These are phyloP conservation scores for Cicer cuneatum DNA, from an alignment of 306 rosid genomes.

Conservation along the genomic window DNA sequence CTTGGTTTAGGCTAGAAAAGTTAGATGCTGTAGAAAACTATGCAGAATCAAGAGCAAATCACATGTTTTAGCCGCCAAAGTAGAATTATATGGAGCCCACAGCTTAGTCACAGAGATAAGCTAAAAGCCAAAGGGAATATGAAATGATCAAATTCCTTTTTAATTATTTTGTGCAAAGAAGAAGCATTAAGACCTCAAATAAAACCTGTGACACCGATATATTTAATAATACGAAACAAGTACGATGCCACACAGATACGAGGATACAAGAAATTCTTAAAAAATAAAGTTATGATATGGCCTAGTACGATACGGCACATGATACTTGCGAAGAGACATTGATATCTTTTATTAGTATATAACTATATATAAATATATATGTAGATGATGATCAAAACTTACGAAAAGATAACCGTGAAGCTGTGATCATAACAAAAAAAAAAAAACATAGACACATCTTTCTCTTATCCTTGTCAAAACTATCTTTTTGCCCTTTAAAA, in stretches of 20 bases:
- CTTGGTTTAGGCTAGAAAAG: constrained; percentile 4
- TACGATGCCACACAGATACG: not conserved
- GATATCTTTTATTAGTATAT: not conserved
- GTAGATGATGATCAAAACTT: not conserved
- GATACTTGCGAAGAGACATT: not conserved
- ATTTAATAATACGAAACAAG: not conserved
- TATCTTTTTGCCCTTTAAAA: not conserved
- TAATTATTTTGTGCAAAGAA: constrained; percentile 10
- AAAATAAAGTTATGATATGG: not conserved
- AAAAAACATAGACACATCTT: not conserved
- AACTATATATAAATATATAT: not conserved
- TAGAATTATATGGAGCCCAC: constrained; percentile 12
- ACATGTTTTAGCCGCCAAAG: constrained; percentile 3
- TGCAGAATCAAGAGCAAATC: constrained; percentile 13
- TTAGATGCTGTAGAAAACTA: not conserved
- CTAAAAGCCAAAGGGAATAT: constrained; percentile 2
- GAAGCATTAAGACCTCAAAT: not conserved
- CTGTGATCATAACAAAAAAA: not conserved
- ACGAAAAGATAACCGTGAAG: not conserved
- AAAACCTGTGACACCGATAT: not conserved
- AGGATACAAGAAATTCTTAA: not conserved
- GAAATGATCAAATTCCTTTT: constrained; percentile 16
- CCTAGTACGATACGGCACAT: not conserved
- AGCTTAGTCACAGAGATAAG: constrained; percentile 11
- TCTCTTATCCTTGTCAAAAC: not conserved